A percentile compares a stretch with the other conserved stretches of the same genome.
Conservation (phyloP, 2,329 filamentous ascomycete genomes). For the Pezicula neosporulosa region DNA sequence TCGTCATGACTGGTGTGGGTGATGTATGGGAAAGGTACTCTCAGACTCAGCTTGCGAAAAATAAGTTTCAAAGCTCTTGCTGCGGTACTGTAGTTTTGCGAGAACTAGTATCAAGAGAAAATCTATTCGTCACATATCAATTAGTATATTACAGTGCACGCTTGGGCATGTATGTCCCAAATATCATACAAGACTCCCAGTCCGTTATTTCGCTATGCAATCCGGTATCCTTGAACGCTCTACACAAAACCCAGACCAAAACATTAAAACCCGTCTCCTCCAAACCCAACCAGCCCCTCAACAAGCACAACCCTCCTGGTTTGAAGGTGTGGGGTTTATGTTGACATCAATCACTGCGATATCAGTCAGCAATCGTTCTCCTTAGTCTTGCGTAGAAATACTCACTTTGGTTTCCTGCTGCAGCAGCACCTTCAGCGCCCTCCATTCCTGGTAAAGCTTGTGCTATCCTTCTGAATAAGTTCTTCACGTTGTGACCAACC, state of each 20-base stretch:
- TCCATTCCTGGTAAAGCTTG: slow-evolving; percentile 98
- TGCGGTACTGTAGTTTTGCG: neutral
- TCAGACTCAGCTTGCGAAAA: too few relatives aligned
- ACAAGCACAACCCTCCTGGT: slow-evolving; percentile 73
- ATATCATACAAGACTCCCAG: slow-evolving; percentile 30
- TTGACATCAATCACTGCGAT: slow-evolving; percentile 88
- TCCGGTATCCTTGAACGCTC: slow-evolving; percentile 20
- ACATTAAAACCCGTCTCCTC: slow-evolving; percentile 11
- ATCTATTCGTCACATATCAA: neutral
- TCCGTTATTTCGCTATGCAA: slow-evolving; percentile 24
- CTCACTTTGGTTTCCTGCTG: slow-evolving; percentile 74
- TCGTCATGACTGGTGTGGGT: too few relatives aligned
- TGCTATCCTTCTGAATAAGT: slow-evolving; percentile 94
- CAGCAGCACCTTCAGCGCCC: slow-evolving; percentile 74
- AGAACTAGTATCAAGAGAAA: neutral
- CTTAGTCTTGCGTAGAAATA: slow-evolving; percentile 20
- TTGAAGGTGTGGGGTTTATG: slow-evolving; percentile 66
- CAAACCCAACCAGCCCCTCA: slow-evolving; percentile 29
- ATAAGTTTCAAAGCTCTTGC: too few relatives aligned
- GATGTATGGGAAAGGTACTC: too few relatives aligned
- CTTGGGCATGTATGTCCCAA: slow-evolving; percentile 2
- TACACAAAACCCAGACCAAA: slow-evolving; percentile 15
- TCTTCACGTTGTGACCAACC: slow-evolving; percentile 96
- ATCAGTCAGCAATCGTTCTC: slow-evolving; percentile 20
- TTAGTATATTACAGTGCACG: slow-evolving; percentile 11